Evolutionary conservation across 73 alveolate species (phyloP).

Genomic region (Stentor coeruleus): DNA sequence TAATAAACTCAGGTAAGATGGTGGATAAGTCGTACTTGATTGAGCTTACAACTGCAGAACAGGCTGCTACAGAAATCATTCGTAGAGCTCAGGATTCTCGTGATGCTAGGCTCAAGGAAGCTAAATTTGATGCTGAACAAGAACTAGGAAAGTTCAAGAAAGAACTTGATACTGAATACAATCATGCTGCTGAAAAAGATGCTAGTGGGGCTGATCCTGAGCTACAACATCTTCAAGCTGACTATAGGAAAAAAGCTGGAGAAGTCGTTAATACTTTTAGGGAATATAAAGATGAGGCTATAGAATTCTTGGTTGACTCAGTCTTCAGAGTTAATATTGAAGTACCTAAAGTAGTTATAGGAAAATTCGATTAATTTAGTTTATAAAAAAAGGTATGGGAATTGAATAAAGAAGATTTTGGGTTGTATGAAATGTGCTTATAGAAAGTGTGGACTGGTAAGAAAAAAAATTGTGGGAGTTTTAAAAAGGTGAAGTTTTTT

Average conservation of each 20-base stretch:
- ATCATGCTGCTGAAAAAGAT: background rate
- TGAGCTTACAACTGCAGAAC: conserved; percentile 1
- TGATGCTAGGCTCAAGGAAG: conserved; percentile 12
- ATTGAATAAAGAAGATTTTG: background rate
- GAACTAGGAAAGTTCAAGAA: conserved; percentile 13
- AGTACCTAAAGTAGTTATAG: conserved; percentile 15
- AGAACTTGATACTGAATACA: conserved; percentile 2
- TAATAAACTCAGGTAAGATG: too few relatives aligned
- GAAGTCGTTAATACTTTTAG: background rate
- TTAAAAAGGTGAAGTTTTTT: too few relatives aligned
- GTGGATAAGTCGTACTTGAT: conserved; percentile 14
- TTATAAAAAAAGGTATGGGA: background rate
- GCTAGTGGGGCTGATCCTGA: conserved; percentile 5
- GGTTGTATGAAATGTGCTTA: too few relatives aligned
- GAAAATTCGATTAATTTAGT: conserved; percentile 6
- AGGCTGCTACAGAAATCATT: background rate
- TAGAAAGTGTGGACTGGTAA: too few relatives aligned
- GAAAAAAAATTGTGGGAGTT: too few relatives aligned
- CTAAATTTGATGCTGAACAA: conserved; percentile 21
- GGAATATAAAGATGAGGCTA: background rate
- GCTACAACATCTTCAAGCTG: background rate
- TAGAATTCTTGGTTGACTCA: conserved; percentile 6
- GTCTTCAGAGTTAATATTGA: background rate
- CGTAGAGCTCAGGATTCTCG: conserved; percentile 20
- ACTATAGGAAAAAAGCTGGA: conserved; percentile 13